Percentiles rank a stretch among this genome's conserved stretches.
Evolutionary conservation across 2,329 filamentous ascomycete species (phyloP).

Genomic region (Cytospora mali): DNA sequence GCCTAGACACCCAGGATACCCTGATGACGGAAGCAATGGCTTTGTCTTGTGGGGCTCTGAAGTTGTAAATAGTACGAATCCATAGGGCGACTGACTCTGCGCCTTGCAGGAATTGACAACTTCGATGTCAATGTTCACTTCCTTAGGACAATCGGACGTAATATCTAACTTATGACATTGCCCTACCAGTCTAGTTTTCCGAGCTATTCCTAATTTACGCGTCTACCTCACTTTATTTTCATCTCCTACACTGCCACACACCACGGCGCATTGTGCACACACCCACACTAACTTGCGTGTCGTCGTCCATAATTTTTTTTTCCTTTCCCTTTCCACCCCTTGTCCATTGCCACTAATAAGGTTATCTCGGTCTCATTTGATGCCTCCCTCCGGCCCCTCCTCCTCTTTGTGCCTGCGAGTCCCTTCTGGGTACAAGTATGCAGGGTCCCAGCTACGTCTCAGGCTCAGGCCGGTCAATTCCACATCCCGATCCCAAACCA

Average conservation of each 20-base stretch:
- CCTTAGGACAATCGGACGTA: background rate
- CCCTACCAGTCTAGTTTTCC: background rate
- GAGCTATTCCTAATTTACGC: background rate
- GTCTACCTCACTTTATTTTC: slow-evolving; percentile 3
- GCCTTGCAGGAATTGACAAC: background rate
- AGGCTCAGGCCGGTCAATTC: slow-evolving; percentile 9
- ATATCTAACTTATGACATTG: background rate
- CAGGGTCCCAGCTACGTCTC: slow-evolving; percentile 20
- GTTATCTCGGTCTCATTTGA: slow-evolving; percentile 20
- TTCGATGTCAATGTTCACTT: background rate
- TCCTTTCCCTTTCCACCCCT: slow-evolving; percentile 6
- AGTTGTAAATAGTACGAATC: background rate
- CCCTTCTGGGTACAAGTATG: slow-evolving; percentile 24
- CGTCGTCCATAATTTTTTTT: slow-evolving; percentile 12
- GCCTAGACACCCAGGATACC: background rate
- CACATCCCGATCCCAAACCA: slow-evolving; percentile 9
- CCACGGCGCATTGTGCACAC: slow-evolving; percentile 24
- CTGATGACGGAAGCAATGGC: background rate
- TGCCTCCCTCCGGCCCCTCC: slow-evolving; percentile 28
- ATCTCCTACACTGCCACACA: background rate
- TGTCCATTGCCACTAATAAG: slow-evolving; percentile 21
- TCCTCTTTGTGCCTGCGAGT: slow-evolving; percentile 20
- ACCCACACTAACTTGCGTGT: slow-evolving; percentile 19
- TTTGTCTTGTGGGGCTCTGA: background rate
- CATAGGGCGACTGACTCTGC: background rate